phyloP scores from a whole-genome alignment of 2,329 filamentous ascomycete genomes.

The Venturia nashicola region DNA sequence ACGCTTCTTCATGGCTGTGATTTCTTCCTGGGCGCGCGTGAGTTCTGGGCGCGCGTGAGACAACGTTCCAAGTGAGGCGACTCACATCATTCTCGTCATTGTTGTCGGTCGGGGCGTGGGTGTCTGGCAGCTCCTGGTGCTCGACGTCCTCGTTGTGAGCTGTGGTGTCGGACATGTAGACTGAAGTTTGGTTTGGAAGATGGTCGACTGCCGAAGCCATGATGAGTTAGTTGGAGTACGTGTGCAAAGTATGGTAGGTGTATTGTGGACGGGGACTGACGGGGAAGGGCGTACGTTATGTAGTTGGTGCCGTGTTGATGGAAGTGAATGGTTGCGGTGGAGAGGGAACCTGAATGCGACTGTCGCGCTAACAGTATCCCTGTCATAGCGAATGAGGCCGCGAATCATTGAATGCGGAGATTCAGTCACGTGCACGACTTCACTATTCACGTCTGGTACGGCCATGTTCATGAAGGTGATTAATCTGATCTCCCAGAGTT shows the following conservation, averaged over 20 bases:
- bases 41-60: background rate
- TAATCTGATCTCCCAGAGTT: too few relatives aligned
- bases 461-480: too few relatives aligned
- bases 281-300: background rate
- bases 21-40: background rate
- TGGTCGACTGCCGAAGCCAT: background rate
- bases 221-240: background rate
- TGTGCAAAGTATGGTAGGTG: background rate
- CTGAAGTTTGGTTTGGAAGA: background rate
- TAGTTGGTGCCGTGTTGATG: background rate
- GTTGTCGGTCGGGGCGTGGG: background rate
- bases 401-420: background rate
- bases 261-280: background rate
- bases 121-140: conserved; percentile 10
- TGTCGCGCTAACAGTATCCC: background rate
- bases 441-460: background rate
- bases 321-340: background rate
- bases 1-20: conserved; percentile 34
- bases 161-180: conserved; percentile 12
- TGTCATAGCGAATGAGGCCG: background rate
- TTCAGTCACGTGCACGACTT: too few relatives aligned
- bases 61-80: background rate
- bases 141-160: conserved; percentile 10
- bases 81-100: conserved; percentile 4
- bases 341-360: background rate